Percentiles rank a stretch among this genome's conserved stretches.
These are phyloP conservation scores for Xylaria sp. DNA, from an alignment of 2,329 filamentous ascomycete genomes.

Conservation along the genomic window DNA sequence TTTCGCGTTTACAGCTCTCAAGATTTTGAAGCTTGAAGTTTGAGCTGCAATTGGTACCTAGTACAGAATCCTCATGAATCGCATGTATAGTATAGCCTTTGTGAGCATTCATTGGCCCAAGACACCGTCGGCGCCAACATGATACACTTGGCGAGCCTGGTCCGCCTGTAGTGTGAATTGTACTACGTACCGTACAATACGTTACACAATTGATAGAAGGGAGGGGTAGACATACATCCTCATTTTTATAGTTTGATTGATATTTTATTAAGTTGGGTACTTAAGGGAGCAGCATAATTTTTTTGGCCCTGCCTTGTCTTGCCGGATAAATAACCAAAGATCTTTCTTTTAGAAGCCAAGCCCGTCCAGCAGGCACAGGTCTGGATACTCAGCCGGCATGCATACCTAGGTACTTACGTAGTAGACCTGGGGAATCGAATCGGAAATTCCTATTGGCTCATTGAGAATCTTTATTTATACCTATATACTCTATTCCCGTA, in stretches of 20 bases:
- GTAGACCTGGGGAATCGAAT: background rate
- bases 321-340: background rate
- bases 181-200: background rate
- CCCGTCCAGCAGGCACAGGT: background rate
- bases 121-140: constrained; percentile 12
- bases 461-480: background rate
- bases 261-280: no score
- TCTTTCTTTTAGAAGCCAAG: background rate
- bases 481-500: background rate
- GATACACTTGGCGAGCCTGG: constrained; percentile 20
- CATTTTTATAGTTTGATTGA: no score
- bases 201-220: background rate
- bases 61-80: background rate
- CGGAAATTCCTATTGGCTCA: constrained; percentile 19
- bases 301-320: background rate
- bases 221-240: no score
- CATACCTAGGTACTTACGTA: no score
- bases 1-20: background rate
- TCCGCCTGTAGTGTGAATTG: background rate
- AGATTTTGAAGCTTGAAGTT: background rate
- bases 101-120: constrained; percentile 9
- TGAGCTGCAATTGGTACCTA: no score
- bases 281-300: no score
- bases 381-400: background rate
- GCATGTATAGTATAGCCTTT: background rate